Evolutionary conservation across 306 rosid genomes (phyloP).

Genomic region (Astragalus membranaceus): DNA sequence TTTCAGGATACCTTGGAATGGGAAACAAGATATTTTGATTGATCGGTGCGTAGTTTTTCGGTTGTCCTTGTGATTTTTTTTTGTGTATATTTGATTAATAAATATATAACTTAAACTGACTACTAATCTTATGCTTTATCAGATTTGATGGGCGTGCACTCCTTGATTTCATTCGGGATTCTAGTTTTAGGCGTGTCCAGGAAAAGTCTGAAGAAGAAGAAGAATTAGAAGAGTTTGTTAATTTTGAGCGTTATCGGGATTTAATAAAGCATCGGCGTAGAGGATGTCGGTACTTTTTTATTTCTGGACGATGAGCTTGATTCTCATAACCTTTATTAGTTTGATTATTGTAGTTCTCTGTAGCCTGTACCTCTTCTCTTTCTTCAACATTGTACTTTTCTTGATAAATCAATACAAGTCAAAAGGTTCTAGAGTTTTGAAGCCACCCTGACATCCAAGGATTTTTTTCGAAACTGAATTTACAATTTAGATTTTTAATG

Average conservation of each 20-base stretch:
- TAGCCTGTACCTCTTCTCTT: too few relatives aligned
- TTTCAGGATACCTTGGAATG: slow-evolving; percentile 98
- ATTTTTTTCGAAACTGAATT: slow-evolving; percentile 24
- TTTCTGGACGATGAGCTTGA: slow-evolving; percentile 37
- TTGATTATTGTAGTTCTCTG: too few relatives aligned
- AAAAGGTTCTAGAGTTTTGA: slow-evolving; percentile 15
- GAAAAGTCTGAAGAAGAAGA: slow-evolving; percentile 92
- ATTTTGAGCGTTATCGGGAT: slow-evolving; percentile 99
- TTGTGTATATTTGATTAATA: background rate
- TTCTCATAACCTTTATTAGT: slow-evolving; percentile 30
- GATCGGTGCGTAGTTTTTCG: slow-evolving; percentile 47
- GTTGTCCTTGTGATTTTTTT: background rate
- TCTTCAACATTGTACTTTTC: too few relatives aligned
- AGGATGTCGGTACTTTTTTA: slow-evolving; percentile 99
- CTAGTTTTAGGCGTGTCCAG: slow-evolving; percentile 57
- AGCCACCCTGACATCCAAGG: background rate
- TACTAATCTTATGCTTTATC: slow-evolving; percentile 2
- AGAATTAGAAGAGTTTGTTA: slow-evolving; percentile 99
- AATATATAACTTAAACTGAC: background rate
- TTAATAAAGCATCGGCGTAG: slow-evolving; percentile 99
- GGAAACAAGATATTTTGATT: slow-evolving; percentile 83
- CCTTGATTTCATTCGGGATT: slow-evolving; percentile 89
- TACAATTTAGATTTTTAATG: slow-evolving; percentile 36
- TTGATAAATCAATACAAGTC: too few relatives aligned
- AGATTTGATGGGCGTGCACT: slow-evolving; percentile 99